Base-by-base conservation (phyloP, 163 green algal genomes). In the Chlamydomonas reinhardtii region DNA sequence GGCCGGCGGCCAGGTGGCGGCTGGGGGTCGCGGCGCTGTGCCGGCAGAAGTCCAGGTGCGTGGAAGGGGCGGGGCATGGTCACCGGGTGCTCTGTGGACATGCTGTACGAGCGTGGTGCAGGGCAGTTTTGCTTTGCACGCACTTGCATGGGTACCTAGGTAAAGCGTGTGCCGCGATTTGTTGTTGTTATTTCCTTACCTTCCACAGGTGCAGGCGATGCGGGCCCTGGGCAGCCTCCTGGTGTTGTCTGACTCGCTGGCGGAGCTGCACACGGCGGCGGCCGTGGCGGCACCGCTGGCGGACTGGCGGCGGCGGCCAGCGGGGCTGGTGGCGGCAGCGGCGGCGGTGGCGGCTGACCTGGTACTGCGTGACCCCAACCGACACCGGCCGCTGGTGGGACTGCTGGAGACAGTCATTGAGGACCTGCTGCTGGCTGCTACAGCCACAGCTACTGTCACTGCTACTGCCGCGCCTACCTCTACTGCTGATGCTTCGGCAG, bases 191-290 rank as follows among this genome's bases (percentile, higher is more conserved):
- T 5, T 48, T 48, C 39, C 39, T 14, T 8, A 48, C 39, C 39
- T 14, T 48, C 31, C 15, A 1, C 43, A 84, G 79, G 70, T 73
- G 16, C 54, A 80, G 52, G 80, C 80, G 0, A 34, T 86, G 6
- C 80, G 70, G 1, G 69, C 80, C 4, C 69, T 86, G 56, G 80
- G 70, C 27, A 56, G 70, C 2, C 80, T 86, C 16, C n/a, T 79
- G 34, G 80, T 54, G 54, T 35, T 80, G 9, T 86, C 80, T 4
- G 4, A 20, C 0, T 71, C 34, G 4, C 34, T 86, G 29, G 70
- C 70, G 17, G 80, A 62, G 32, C 22, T 9, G 24, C 32, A 72
- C 79, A 59, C 31, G 3, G 80, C 54, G 20, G 19, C 27, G 29
- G 56, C 76, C 31, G 43, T 73, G 34, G 9, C 34, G 32, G 35